Conservation (phyloP, 148 eudicot species). For the Silene latifolia region DNA sequence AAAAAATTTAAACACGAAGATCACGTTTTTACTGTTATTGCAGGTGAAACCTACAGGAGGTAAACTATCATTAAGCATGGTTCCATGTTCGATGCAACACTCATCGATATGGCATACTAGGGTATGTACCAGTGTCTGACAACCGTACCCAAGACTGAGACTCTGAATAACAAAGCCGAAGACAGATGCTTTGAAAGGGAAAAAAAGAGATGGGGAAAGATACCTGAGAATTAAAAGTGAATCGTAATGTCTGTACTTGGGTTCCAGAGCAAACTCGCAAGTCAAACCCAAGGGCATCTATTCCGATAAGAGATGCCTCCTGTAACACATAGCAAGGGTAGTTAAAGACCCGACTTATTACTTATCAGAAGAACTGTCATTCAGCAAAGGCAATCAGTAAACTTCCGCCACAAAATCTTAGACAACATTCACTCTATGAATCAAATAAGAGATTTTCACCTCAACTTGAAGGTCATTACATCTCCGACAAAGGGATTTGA, state of each 20-base stretch:
- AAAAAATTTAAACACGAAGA: no score
- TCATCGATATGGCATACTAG: no score
- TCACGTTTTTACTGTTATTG: no score
- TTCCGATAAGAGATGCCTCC: conserved; percentile 79
- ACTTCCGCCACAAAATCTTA: background rate
- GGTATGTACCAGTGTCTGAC: background rate
- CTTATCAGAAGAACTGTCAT: background rate
- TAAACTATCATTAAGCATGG: no score
- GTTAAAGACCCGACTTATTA: background rate
- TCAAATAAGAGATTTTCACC: conserved; percentile 33
- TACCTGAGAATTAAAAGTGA: conserved; percentile 78
- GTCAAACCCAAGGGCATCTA: conserved; percentile 91
- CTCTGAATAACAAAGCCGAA: background rate
- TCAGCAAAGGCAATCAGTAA: background rate
- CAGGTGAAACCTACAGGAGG: no score
- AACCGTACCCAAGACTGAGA: background rate
- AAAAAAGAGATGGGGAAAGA: conserved; percentile 8
- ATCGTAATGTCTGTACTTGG: conserved; percentile 85
- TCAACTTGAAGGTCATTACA: conserved; percentile 89
- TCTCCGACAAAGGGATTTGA: conserved; percentile 90
- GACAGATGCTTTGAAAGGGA: background rate
- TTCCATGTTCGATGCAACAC: no score
- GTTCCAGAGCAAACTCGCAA: conserved; percentile 85
- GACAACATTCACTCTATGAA: background rate
- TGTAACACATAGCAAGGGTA: conserved; percentile 30